Conservation (phyloP, 768 basidiomycete species). For the Clitopilus hobsonii region DNA sequence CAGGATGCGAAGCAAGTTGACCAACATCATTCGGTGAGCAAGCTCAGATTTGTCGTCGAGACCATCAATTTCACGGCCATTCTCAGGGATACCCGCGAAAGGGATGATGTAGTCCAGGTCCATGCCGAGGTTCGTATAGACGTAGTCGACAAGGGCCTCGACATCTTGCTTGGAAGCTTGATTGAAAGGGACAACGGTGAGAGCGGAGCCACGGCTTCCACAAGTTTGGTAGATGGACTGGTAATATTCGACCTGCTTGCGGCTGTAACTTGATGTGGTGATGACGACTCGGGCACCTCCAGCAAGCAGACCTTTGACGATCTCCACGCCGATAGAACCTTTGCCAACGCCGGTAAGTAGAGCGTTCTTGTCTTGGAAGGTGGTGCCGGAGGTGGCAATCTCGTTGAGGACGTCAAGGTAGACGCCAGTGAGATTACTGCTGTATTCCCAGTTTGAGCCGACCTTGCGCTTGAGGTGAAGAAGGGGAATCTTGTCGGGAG, state of each 20-base stretch:
- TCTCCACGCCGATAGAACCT: conserved; percentile 96
- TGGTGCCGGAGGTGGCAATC: conserved; percentile 97
- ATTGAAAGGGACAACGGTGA: conserved; percentile 98
- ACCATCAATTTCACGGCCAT: conserved; percentile 96
- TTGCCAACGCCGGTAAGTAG: conserved; percentile 97
- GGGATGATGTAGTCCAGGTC: conserved; percentile 99
- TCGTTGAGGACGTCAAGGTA: conserved; percentile 97
- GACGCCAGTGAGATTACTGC: conserved; percentile 90
- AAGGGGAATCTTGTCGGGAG: conserved; percentile 86
- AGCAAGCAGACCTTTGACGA: conserved; percentile 92
- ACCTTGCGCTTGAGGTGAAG: conserved; percentile 97
- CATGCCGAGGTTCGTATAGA: conserved; percentile 91
- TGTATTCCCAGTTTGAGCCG: conserved; percentile 94
- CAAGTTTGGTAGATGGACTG: conserved; percentile 95
- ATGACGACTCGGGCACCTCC: conserved; percentile 96
- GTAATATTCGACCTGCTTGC: conserved; percentile 95
- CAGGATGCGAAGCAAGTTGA: conserved; percentile 91
- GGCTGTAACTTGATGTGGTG: conserved; percentile 96
- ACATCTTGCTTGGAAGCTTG: conserved; percentile 99
- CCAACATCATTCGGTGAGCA: conserved; percentile 98
- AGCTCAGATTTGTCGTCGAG: conserved; percentile 97
- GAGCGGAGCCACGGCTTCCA: conserved; percentile 92
- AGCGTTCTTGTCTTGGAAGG: conserved; percentile 99
- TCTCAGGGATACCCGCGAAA: conserved; percentile 97
- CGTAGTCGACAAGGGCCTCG: conserved; percentile 96